These are phyloP conservation scores for Suillus weaverae DNA, from an alignment of 768 basidiomycete species.

Conservation along the genomic window DNA sequence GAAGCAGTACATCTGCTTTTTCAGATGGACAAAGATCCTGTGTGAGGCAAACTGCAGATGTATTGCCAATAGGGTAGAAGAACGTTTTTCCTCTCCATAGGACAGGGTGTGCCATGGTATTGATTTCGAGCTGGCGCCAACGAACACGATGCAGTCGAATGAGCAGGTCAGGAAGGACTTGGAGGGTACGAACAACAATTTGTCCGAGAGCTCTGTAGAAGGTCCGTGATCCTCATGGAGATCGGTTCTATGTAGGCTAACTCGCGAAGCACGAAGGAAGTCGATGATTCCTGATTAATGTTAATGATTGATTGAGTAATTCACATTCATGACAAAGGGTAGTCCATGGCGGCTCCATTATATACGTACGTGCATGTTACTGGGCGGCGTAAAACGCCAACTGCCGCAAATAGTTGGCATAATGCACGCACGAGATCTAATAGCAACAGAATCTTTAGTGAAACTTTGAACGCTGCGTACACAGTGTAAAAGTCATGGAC, in stretches of 20 bases:
- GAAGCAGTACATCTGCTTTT: slow-evolving; percentile 48
- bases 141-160: neutral
- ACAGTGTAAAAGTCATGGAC: too few species aligned
- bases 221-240: neutral
- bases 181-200: neutral
- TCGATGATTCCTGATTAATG: too few species aligned
- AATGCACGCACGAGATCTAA: too few species aligned
- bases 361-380: too few species aligned
- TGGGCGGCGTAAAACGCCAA: too few species aligned
- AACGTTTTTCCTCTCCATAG: slow-evolving; percentile 44
- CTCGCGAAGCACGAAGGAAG: too few species aligned
- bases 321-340: too few species aligned
- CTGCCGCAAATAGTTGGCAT: too few species aligned
- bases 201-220: neutral
- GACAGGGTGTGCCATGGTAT: slow-evolving; percentile 44
- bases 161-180: neutral
- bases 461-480: too few species aligned
- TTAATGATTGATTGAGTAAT: too few species aligned
- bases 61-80: slow-evolving; percentile 64
- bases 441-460: too few species aligned
- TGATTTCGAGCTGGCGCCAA: neutral
- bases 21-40: slow-evolving; percentile 48
- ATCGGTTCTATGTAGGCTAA: neutral
- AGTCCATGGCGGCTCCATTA: too few species aligned
- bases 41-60: slow-evolving; percentile 51